Base-by-base conservation (phyloP, 2,329 filamentous ascomycete genomes). In the Trichoderma endophyticum region DNA sequence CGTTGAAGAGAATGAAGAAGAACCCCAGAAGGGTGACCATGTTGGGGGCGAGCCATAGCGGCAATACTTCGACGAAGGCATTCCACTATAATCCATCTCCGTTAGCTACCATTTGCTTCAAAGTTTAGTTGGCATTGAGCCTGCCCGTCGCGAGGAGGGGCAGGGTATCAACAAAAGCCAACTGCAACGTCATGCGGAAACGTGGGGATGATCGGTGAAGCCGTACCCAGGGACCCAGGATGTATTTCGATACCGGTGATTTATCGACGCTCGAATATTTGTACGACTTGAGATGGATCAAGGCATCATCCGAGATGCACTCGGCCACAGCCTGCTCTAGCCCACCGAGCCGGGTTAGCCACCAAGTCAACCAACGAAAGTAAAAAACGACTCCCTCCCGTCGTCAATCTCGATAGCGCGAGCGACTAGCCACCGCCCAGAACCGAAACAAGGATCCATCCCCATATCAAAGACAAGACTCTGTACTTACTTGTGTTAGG, bases 241-340 rank as follows among this genome's bases (percentile, higher is more conserved):
- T 93, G 83, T 98, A 97, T 82, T 95, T 89, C 71, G 96, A 98
- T 73, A 98, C 90, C 74, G 93, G 92, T 65, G 95, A 98, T 83
- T 97, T 95, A 86, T 99, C 96, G 82, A 99, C 94, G 78, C 92
- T 93, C 77, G 94, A 97, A 83, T 99, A 99, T 81, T 98, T 97
- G 90, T 99, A 99, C 73, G 92, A 91, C 83, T 94, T 96, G 77
- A 99, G 91, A 81, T 98, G 95, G 73, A 92, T 87, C 76, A 99
- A 89, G 70, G 94, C 94, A 78, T 98, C 94, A 78, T 97, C 94
- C 32, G 95, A 97, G 76, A 98, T 85, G 82, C 92, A 92, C 82
- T 92, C 90, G 77, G 90, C 89, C 71, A 85, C 87, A 68, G 90
- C 90, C 82, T 83, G 79, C 72, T 77, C 82, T 83, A 71, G 32